Percentiles rank a stretch among this genome's conserved stretches.
Evolutionary conservation across 495 filamentous ascomycete species (phyloP).

Genomic region (Cladorrhinum samala): DNA sequence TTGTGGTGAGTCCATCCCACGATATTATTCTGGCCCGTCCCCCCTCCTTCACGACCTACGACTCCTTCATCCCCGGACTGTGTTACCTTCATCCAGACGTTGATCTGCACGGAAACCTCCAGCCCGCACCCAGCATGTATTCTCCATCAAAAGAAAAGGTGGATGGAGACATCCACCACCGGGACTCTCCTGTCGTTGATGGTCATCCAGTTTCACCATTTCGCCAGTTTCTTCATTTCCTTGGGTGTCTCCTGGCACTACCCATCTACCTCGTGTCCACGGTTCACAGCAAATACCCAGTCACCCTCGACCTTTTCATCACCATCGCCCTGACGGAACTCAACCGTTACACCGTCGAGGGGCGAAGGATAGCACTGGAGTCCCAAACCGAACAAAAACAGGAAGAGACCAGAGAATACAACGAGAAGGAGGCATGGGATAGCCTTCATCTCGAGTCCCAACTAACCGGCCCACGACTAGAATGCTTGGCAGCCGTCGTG

Average conservation of each 20-base stretch:
- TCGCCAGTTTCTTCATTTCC: constrained; percentile 6
- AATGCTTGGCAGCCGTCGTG: constrained; percentile 9
- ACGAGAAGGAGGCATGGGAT: constrained; percentile 2
- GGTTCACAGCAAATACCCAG: constrained; percentile 5
- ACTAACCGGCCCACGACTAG: background rate
- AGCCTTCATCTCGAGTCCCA: background rate
- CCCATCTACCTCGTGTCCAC: constrained; percentile 5
- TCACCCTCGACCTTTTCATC: constrained; percentile 9
- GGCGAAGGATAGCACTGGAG: background rate
- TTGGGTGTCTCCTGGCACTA: constrained; percentile 5
- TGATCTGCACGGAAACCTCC: too few species aligned
- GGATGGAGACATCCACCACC: background rate
- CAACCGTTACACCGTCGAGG: constrained; percentile 9
- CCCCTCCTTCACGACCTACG: background rate
- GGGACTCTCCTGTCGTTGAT: background rate
- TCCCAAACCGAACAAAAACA: background rate
- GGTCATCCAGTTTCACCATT: background rate
- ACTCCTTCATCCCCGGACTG: background rate
- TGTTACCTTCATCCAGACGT: too few species aligned
- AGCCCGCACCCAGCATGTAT: too few species aligned
- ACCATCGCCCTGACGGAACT: constrained; percentile 12
- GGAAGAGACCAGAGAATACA: background rate
- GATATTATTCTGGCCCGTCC: too few species aligned
- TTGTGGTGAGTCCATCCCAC: too few species aligned
- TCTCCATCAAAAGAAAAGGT: constrained; percentile 2